A percentile compares a stretch with the other conserved stretches of the same genome.
Evolutionary conservation across 768 basidiomycete species (phyloP).

Genomic region (Tulasnella sp.): DNA sequence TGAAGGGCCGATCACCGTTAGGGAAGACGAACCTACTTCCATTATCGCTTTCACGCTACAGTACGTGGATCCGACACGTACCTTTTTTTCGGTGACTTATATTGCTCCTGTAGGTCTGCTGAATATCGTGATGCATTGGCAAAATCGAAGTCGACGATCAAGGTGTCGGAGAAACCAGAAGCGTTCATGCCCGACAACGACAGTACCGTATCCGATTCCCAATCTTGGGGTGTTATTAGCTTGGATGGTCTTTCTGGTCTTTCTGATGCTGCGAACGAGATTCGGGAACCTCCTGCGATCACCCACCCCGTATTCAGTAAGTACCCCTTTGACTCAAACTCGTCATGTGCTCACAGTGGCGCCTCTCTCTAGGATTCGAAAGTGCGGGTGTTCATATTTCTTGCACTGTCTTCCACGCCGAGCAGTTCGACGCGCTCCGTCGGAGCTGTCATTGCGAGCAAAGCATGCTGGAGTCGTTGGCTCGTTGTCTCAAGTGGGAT

Average conservation of each 20-base stretch:
- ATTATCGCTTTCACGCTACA: constrained; percentile 91
- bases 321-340: neutral
- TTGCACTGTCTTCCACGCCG: constrained; percentile 88
- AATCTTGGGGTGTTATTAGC: constrained; percentile 87
- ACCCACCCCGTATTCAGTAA: constrained; percentile 17
- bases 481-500: constrained; percentile 93
- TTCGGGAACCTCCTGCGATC: constrained; percentile 20
- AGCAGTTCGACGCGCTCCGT: constrained; percentile 90
- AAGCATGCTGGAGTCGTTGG: constrained; percentile 85
- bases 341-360: neutral
- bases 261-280: constrained; percentile 21
- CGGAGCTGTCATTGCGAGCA: constrained; percentile 88
- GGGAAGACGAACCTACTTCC: constrained; percentile 94
- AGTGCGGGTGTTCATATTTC: constrained; percentile 83
- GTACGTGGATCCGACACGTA: constrained; percentile 33
- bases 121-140: constrained; percentile 70
- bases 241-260: constrained; percentile 47
- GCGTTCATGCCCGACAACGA: constrained; percentile 85
- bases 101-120: constrained; percentile 43
- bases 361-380: constrained; percentile 54
- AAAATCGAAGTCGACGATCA: constrained; percentile 53
- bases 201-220: constrained; percentile 52
- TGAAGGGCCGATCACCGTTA: constrained; percentile 86
- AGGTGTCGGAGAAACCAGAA: constrained; percentile 55
- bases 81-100: constrained; percentile 10